Percentiles rank a stretch among this genome's conserved stretches.
These are phyloP conservation scores for Mycocalia duriaeana DNA, from an alignment of 1,284 basidiomycete species.

Conservation along the genomic window DNA sequence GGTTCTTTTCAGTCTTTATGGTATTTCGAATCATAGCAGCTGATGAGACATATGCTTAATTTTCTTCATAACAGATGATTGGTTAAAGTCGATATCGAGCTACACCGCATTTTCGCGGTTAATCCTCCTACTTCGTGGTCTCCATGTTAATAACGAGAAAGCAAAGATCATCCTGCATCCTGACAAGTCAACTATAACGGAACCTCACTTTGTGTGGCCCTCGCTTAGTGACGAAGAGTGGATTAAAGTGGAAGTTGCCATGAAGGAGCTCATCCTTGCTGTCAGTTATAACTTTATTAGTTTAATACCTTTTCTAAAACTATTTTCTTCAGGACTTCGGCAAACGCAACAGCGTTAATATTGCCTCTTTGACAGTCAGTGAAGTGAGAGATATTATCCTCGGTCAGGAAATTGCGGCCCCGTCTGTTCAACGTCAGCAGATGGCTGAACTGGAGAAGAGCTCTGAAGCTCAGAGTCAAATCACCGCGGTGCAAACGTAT, in stretches of 20 bases:
- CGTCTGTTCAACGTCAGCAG: constrained; percentile 92
- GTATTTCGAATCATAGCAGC: constrained; percentile 25
- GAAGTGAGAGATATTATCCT: constrained; percentile 97
- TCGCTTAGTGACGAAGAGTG: constrained; percentile 93
- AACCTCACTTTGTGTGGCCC: constrained; percentile 99
- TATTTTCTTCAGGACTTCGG: constrained; percentile 76
- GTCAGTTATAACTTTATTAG: constrained; percentile 32
- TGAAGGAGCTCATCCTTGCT: constrained; percentile 89
- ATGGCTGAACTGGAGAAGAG: constrained; percentile 99
- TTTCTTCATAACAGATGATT: constrained; percentile 65
- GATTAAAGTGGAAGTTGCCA: constrained; percentile 98
- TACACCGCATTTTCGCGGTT: constrained; percentile 99
- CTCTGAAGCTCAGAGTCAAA: constrained; percentile 89
- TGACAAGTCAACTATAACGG: constrained; percentile 92
- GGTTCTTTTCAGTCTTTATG: constrained; percentile 97
- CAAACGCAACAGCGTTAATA: constrained; percentile 98
- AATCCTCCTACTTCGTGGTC: constrained; percentile 89
- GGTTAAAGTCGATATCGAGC: constrained; percentile 97
- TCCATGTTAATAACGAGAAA: constrained; percentile 99
- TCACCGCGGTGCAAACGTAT: constrained; percentile 92
- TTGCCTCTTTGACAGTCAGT: constrained; percentile 91
- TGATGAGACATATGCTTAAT: neutral
- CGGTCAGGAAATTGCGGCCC: constrained; percentile 94
- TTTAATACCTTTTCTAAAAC: constrained; percentile 1
- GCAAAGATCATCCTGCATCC: constrained; percentile 93